Evolutionary conservation across 2,329 filamentous ascomycete genomes (phyloP).

Genomic region (Trichoderma hamatum): DNA sequence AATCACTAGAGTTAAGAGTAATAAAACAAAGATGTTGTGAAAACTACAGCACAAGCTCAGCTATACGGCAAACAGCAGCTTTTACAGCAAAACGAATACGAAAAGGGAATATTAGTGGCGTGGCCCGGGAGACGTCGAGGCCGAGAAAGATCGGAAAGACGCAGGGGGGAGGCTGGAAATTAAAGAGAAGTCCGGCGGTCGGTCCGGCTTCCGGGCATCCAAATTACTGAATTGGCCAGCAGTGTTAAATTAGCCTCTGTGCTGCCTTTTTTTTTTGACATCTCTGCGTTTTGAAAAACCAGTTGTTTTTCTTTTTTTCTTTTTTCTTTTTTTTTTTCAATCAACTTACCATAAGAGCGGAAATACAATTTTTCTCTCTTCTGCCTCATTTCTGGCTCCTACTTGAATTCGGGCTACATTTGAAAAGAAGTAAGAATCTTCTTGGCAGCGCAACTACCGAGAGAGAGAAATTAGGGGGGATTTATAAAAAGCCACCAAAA

Average conservation of each 20-base stretch:
- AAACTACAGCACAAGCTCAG: not conserved
- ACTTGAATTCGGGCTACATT: not conserved
- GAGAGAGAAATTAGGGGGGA: not conserved
- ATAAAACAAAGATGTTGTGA: not conserved
- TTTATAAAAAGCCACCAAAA: not conserved
- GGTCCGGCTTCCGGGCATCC: not conserved
- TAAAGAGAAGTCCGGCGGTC: not conserved
- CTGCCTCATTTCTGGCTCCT: not conserved
- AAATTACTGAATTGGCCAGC: not conserved
- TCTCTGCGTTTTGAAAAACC: no score
- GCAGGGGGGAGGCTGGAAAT: conserved; percentile 13
- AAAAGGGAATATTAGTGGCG: conserved; percentile 5
- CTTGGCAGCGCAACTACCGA: not conserved
- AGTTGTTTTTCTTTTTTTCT: not conserved
- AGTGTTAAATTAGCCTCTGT: not conserved
- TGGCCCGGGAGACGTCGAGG: not conserved
- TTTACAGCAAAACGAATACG: conserved; percentile 6
- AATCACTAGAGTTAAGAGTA: no score
- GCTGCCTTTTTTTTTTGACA: no score
- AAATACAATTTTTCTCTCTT: not conserved
- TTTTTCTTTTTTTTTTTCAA: not conserved
- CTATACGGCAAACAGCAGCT: not conserved
- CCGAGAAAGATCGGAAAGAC: not conserved
- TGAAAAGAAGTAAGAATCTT: not conserved
- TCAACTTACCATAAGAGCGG: not conserved